phyloP scores from a whole-genome alignment of 345 rosid genomes.

The Gossypium anomalum region DNA sequence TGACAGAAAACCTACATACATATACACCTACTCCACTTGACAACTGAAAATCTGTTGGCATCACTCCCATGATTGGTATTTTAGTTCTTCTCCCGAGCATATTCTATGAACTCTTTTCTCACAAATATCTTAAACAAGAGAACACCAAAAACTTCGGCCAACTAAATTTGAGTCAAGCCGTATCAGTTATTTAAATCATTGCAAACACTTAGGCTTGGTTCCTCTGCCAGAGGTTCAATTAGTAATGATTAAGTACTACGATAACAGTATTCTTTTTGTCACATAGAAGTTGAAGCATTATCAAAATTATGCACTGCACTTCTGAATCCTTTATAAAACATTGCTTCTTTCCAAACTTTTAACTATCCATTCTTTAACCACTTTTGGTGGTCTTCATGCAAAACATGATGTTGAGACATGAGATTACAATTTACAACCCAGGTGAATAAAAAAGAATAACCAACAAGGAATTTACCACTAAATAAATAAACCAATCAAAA shows the following conservation, averaged over 20 bases:
- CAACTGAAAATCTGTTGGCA: not conserved
- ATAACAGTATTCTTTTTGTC: not conserved
- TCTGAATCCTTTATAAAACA: not conserved
- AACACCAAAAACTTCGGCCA: not conserved
- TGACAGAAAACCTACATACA: not conserved
- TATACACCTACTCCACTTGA: not conserved
- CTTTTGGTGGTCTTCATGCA: not conserved
- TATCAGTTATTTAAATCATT: not conserved
- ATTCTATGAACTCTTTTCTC: not conserved
- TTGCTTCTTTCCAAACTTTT: not conserved
- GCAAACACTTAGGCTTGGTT: not conserved
- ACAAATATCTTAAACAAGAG: not conserved
- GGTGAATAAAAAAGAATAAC: not conserved
- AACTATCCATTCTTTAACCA: not conserved
- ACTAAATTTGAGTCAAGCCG: not conserved
- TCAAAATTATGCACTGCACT: not conserved
- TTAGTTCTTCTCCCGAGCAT: not conserved
- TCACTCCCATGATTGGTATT: not conserved
- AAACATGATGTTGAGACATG: not conserved
- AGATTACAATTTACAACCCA: not conserved
- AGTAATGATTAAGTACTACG: not conserved
- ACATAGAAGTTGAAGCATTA: not conserved
- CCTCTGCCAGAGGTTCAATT: slow-evolving; percentile 7
- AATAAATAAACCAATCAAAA: not conserved
- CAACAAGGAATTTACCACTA: not conserved